Base-by-base conservation (phyloP, 148 eudicot genomes). In the Bassia scoparia region DNA sequence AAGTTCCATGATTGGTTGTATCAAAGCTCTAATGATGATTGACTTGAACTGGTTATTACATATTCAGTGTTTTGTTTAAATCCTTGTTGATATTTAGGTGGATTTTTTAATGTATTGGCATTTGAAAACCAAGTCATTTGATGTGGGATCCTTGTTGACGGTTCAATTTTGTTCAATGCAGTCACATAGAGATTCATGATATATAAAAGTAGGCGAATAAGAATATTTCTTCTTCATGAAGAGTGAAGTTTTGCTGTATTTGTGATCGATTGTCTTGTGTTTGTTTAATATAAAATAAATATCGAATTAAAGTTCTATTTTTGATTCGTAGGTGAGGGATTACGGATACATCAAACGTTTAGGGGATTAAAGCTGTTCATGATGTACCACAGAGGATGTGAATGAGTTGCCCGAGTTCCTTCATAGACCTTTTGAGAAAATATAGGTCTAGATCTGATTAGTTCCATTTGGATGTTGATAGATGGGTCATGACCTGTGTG, bases 181-280 rank as follows among this genome's bases (percentile, higher is more conserved):
- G 77, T 56, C 78, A 56, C 85, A 85, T n/a, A 63, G 98, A 94
- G 79, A 91, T 94, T 62, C 87, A 89, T 38, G 91, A 91, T 71
- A 88, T 74, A 94, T 94, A 62, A 85, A 79, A 89, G 97, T 75
- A 84, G 98, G 76, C 98, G 97, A 14, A 91, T 88, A 77, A 91
- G 89, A 83, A 91, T 94, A 24, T 94, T 94, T 78, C 97, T 94
- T 76, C 97, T 94, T 69, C 91, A 91, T 97, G 98, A 94, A 74
- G 98, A 94, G 98, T 94, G 44, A 53, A 74, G 26, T 77, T 59
- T 62, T 61, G 44, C 55, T 9, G 50, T 16, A 37, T 20, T 0
- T 43, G 6, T 66, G 52, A 13, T 23, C 34, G 7, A 26, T 63
- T 74, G 30, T 31, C 2, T 20, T 54, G 27, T 26, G 11, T 30